Evolutionary conservation across 2,329 filamentous ascomycete species (phyloP), one percentile per base, ranked within the genome.

Genomic region (Pseudogymnoascus destructans): DNA sequence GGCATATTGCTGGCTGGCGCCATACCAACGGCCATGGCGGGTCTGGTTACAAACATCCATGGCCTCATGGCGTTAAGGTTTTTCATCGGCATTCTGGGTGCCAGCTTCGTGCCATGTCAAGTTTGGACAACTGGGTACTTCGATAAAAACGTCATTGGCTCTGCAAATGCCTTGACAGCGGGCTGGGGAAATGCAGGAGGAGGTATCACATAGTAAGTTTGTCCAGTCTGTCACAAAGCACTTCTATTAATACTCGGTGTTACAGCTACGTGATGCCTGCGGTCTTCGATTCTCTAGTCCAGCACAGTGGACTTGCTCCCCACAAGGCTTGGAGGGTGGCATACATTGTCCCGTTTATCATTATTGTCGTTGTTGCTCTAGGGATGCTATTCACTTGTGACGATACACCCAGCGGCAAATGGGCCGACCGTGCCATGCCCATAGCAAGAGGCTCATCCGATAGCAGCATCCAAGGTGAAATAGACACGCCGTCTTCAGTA

Each of bases 111-210:
- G 0, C 87, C 87, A 10, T 95, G 89, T 70, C 89, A 95, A 69
- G 91, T 95, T 5, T 95, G 90, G 89, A 88, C 86, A 8, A 95
- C 89, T 0, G 89, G 85, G 0, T 95, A 95, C 76, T 95, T 89
- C 70, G 90, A 96, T 73, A 93, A 91, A 74, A 93, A 91, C 66
- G 79, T 95, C 23, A 86, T 95, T 15, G 91, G 91, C 54, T 91
- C 88, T 5, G 88, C 89, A 61, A 96, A 95, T 68, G 86, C 89
- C 2, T 73, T 95, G 15, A 85, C 89, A 1, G 91, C 84, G 40
- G 91, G 91, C 11, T 85, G 87, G 74, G 91, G 90, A 57, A 95
- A 95, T 65, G 80, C 88, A 23, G 90, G 91, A 60, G 91, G 90
- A 62, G 91, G 91, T 59, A 86, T 95, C 64, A 95, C 90, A 10